Evolutionary conservation across 2,329 filamentous ascomycete genomes (phyloP).

Genomic region (Apiospora saccharicola): DNA sequence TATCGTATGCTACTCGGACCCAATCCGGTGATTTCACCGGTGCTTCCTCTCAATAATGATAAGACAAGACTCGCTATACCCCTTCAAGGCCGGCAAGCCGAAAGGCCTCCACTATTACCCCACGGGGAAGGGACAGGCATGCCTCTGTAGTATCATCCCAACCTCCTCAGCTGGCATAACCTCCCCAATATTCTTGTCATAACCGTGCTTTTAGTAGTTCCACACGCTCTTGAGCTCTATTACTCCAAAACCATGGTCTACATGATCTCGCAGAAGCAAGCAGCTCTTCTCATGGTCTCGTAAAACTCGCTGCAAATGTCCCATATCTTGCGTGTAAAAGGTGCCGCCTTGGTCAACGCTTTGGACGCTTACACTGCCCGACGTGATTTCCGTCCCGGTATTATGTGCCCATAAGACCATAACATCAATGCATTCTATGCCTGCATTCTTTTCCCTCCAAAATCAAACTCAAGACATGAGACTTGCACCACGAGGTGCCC

Average conservation of each 20-base stretch:
- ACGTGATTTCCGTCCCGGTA: neutral
- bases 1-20: neutral
- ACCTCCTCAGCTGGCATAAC: neutral
- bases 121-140: constrained; percentile 7
- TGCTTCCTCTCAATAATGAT: neutral
- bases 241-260: neutral
- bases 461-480: neutral
- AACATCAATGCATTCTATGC: neutral
- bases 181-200: neutral
- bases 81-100: neutral
- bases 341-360: neutral
- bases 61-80: constrained; percentile 11
- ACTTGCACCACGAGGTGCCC: neutral
- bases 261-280: neutral
- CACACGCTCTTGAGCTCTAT: neutral
- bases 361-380: neutral
- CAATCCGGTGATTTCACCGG: constrained; percentile 6
- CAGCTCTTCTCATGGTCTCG: neutral
- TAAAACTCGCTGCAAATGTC: neutral
- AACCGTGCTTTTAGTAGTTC: neutral
- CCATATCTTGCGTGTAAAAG: neutral
- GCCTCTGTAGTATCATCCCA: neutral
- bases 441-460: neutral
- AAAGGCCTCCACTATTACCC: constrained; percentile 22
- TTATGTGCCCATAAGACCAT: neutral